A percentile compares a stretch with the other conserved stretches of the same genome.
These are phyloP conservation scores for Globisporangium alternatum DNA, from an alignment of 352 stramenopile genomes.

Conservation along the genomic window DNA sequence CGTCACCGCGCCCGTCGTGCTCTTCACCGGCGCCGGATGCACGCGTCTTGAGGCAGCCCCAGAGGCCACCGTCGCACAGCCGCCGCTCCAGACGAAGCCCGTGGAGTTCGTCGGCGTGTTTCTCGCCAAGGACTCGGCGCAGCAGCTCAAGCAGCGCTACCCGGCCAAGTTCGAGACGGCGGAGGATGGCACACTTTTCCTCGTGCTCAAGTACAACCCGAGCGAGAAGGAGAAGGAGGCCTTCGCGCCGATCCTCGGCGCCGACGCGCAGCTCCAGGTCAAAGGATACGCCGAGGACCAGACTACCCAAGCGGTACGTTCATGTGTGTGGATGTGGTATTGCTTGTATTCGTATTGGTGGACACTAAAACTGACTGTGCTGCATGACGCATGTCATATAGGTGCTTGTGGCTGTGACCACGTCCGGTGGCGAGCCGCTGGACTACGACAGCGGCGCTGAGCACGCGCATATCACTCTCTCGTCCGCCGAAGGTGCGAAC, in stretches of 20 bases:
- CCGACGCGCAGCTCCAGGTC: constrained; percentile 52
- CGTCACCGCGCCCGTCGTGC: constrained; percentile 19
- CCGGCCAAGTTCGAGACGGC: constrained; percentile 42
- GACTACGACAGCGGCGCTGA: constrained; percentile 38
- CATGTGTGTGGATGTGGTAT: background rate
- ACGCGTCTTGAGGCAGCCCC: constrained; percentile 27
- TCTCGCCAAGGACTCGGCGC: constrained; percentile 51
- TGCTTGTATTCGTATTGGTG: background rate
- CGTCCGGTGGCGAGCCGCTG: constrained; percentile 58
- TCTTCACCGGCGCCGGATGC: constrained; percentile 19
- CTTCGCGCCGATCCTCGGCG: constrained; percentile 70
- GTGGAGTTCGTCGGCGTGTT: constrained; percentile 82
- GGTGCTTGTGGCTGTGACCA: constrained; percentile 67
- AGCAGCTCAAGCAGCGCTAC: constrained; percentile 48
- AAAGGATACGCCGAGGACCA: constrained; percentile 65
- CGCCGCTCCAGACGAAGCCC: constrained; percentile 15
- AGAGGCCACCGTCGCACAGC: background rate
- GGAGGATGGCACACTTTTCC: constrained; percentile 41
- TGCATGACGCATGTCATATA: constrained; percentile 6
- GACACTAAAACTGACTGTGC: background rate
- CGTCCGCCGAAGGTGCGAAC: constrained; percentile 39
- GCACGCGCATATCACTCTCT: constrained; percentile 59
- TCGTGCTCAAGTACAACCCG: constrained; percentile 80
- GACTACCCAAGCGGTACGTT: constrained; percentile 50
- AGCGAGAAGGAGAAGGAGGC: constrained; percentile 63